phyloP scores from a whole-genome alignment of 1,284 basidiomycete species.

The Cutaneotrichosporon sp. region DNA sequence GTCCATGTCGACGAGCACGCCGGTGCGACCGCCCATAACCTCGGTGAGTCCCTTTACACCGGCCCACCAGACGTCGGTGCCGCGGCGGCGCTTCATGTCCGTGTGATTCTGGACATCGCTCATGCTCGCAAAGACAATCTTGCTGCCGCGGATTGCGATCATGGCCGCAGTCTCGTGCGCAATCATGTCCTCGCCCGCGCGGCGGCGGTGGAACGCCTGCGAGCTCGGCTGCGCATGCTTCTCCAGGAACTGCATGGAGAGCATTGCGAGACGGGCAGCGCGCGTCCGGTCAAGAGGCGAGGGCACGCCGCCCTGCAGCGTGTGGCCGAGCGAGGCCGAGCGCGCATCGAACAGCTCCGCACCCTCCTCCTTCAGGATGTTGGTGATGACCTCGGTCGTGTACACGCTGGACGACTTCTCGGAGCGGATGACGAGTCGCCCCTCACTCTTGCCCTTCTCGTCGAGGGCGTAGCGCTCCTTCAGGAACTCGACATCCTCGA shows the following conservation, averaged over 20 bases:
- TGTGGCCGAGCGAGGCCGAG: slow-evolving; percentile 90
- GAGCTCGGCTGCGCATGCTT: slow-evolving; percentile 61
- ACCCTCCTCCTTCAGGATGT: slow-evolving; percentile 93
- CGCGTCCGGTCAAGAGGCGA: slow-evolving; percentile 91
- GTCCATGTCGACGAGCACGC: slow-evolving; percentile 32
- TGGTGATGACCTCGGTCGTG: slow-evolving; percentile 86
- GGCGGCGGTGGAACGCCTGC: slow-evolving; percentile 28
- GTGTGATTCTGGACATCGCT: slow-evolving; percentile 79
- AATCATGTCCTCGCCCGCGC: slow-evolving; percentile 18
- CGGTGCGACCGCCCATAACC: slow-evolving; percentile 57
- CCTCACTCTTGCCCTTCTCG: slow-evolving; percentile 83
- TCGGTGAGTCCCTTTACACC: slow-evolving; percentile 69
- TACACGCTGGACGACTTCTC: slow-evolving; percentile 86
- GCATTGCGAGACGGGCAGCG: slow-evolving; percentile 82
- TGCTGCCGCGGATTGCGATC: slow-evolving; percentile 82
- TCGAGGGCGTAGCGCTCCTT: slow-evolving; percentile 83
- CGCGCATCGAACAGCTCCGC: slow-evolving; percentile 88
- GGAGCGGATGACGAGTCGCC: slow-evolving; percentile 84
- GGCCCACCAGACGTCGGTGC: slow-evolving; percentile 79
- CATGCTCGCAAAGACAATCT: slow-evolving; percentile 77
- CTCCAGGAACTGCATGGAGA: slow-evolving; percentile 94
- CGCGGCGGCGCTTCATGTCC: slow-evolving; percentile 85
- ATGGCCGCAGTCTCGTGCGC: slow-evolving; percentile 68
- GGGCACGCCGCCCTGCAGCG: slow-evolving; percentile 90
- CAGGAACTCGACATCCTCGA: slow-evolving; percentile 84